Evolutionary conservation across 1,284 basidiomycete species (phyloP), one percentile per base, ranked within the genome.

Genomic region (Phellinidium pouzarii): DNA sequence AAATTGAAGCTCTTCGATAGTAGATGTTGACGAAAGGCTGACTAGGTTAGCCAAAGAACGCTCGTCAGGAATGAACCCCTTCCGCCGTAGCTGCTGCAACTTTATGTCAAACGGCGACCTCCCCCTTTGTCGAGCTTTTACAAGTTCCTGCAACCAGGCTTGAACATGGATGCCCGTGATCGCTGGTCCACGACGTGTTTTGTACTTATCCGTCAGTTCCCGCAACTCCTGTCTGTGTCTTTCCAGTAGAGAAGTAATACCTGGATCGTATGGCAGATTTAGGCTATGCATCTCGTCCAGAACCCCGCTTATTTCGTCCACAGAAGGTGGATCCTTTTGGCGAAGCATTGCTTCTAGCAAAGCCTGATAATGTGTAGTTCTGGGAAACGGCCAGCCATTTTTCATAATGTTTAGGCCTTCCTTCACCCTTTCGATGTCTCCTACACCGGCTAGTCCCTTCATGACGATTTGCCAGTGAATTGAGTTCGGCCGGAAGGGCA

Each of bases 211-310:
- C 12, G 47, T 9, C 12, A 54, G 48, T 14, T 11, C 41, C 17
- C 41, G 12, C 7, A 25, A 23, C 9, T 40, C 43, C n/a, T 36
- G 25, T 11, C 25, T 49, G 29, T 37, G 17, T 27, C 31, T 46
- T 14, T 11, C 65, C 20, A 82, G 67, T 44, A 74, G 59, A 2
- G 67, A 59, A 14, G 70, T 66, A 19, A 80, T 64, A 40, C 63
- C 61, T 9, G 69, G 64, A 50, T 79, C 72, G 49, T 74, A 75
- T 0, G 70, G 61, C 50, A 81, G 64, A 20, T 69, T 64, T 29
- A 68, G 66, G 14, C 60, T 59, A 42, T 70, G 67, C 68, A 79
- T 78, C 49, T 72, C 69, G 42, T 73, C 67, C 48, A 82, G 65
- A 40, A 79, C 59, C 3, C 65, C 61, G 14, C 64, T 62, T 50